These are phyloP conservation scores for Hydrangea macrophylla DNA, from an alignment of 148 eudicot genomes.

Conservation along the genomic window DNA sequence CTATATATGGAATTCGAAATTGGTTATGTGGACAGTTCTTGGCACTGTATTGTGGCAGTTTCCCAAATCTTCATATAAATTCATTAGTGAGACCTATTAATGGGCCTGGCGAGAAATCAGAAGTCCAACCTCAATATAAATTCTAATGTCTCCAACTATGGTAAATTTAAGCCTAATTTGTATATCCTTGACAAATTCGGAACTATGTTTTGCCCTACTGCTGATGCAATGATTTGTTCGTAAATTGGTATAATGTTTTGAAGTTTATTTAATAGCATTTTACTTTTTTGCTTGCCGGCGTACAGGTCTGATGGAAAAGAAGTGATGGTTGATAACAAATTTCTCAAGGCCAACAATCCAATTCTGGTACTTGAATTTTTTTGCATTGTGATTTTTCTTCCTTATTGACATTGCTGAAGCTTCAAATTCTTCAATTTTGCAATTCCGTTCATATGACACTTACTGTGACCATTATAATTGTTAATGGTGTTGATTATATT, in stretches of 20 bases:
- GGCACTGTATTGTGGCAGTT: too few relatives aligned
- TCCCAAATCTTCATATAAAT: too few relatives aligned
- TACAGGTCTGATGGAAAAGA: slow-evolving; percentile 86
- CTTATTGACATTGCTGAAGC: not conserved
- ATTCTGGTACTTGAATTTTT: slow-evolving; percentile 49
- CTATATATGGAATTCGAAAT: too few relatives aligned
- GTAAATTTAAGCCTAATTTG: not conserved
- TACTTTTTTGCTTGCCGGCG: slow-evolving; percentile 8
- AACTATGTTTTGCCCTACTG: not conserved
- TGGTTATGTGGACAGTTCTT: too few relatives aligned
- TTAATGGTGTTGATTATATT: slow-evolving; percentile 2
- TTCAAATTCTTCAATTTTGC: not conserved
- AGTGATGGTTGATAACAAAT: slow-evolving; percentile 79
- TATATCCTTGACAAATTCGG: not conserved
- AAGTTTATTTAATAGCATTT: not conserved
- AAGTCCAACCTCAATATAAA: too few relatives aligned
- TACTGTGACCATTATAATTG: not conserved
- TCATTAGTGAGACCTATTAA: too few relatives aligned
- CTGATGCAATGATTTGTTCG: not conserved
- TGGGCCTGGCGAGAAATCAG: too few relatives aligned
- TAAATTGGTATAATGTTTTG: not conserved
- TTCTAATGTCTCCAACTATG: too few relatives aligned
- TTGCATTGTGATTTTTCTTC: not conserved
- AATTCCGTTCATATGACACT: not conserved
- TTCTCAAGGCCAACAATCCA: slow-evolving; percentile 79